These are phyloP conservation scores for Ophiostoma perfectum DNA, from an alignment of 2,329 filamentous ascomycete genomes.

Conservation along the genomic window DNA sequence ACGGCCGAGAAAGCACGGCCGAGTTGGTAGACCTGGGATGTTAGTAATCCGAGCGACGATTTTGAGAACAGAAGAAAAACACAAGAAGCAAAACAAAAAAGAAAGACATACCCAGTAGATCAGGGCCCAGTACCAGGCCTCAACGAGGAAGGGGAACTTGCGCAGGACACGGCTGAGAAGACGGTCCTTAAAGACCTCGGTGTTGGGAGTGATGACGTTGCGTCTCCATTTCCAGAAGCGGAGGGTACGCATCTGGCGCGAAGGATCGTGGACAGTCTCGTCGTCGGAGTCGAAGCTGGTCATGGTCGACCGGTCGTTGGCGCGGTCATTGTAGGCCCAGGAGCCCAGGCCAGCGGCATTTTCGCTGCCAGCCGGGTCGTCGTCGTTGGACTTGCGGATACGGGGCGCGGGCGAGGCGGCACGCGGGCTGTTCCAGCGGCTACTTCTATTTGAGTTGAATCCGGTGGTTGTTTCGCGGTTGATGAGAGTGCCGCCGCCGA, in stretches of 20 bases:
- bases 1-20: conserved; percentile 67
- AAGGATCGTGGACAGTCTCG: conserved; percentile 1
- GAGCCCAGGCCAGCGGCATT: neutral
- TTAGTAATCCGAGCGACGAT: neutral
- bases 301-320: neutral
- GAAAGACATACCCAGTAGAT: conserved; percentile 63
- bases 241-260: conserved; percentile 28
- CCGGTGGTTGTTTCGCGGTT: conserved; percentile 43
- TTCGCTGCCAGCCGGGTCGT: conserved; percentile 9
- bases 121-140: conserved; percentile 72
- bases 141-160: conserved; percentile 66
- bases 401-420: conserved; percentile 29
- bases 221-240: conserved; percentile 41
- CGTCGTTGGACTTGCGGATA: conserved; percentile 23
- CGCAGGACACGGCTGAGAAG: conserved; percentile 58
- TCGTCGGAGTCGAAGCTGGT: neutral
- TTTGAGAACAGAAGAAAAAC: neutral
- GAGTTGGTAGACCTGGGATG: conserved; percentile 62
- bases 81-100: neutral
- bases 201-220: conserved; percentile 56
- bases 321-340: neutral
- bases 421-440: conserved; percentile 23
- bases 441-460: conserved; percentile 22
- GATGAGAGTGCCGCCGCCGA: conserved; percentile 57
- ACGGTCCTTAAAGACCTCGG: conserved; percentile 52